Evolutionary conservation across 495 filamentous ascomycete species (phyloP).

Genomic region (Annulohypoxylon bovei): DNA sequence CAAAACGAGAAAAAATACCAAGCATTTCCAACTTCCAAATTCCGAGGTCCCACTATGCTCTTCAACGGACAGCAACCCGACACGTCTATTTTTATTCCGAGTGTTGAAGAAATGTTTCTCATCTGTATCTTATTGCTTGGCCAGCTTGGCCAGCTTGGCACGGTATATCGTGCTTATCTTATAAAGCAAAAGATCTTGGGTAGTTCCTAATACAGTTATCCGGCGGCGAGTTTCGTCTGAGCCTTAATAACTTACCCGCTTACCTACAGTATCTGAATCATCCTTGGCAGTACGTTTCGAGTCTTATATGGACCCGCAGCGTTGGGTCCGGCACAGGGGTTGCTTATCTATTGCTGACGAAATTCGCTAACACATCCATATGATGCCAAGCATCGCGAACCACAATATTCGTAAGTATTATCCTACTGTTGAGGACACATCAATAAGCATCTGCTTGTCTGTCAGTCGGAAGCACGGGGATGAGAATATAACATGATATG

Average conservation of each 20-base stretch:
- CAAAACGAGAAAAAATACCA: neutral
- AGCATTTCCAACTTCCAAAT: neutral
- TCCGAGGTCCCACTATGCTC: conserved; percentile 4
- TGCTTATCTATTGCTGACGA: conserved; percentile 1
- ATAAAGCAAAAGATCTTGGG: conserved; percentile 17
- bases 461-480: neutral
- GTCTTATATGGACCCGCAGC: conserved; percentile 15
- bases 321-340: conserved; percentile 16
- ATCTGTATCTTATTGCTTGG: conserved; percentile 11
- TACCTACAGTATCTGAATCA: conserved; percentile 3
- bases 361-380: neutral
- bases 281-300: conserved; percentile 3
- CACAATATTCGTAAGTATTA: neutral
- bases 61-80: conserved; percentile 12
- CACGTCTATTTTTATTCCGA: conserved; percentile 30
- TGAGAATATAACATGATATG: neutral
- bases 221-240: conserved; percentile 28
- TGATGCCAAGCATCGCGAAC: conserved; percentile 14
- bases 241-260: too few relatives aligned
- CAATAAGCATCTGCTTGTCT: neutral
- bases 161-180: conserved; percentile 23
- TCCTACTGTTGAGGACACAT: neutral
- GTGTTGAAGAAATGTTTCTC: conserved; percentile 29
- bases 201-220: conserved; percentile 28
- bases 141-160: conserved; percentile 16